These are phyloP conservation scores for Phytophthora crassamura DNA, from an alignment of 352 stramenopile genomes.

Conservation along the genomic window DNA sequence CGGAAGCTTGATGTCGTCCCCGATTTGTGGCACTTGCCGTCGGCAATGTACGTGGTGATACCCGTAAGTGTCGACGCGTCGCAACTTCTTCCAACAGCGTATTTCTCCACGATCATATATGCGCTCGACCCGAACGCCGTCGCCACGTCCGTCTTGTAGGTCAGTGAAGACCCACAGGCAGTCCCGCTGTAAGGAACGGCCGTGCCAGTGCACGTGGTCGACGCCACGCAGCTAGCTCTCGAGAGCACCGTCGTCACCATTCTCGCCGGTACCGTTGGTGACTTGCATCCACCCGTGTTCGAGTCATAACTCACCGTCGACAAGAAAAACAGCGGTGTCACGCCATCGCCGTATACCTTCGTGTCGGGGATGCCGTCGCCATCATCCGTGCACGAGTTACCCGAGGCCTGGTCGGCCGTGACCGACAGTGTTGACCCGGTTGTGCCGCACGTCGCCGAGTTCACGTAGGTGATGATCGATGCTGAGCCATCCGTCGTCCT, in stretches of 20 bases:
- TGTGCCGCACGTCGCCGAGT: background rate
- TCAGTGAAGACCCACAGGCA: too few species aligned
- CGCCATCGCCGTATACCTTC: conserved; percentile 5
- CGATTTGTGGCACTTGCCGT: too few species aligned
- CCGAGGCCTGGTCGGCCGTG: background rate
- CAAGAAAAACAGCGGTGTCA: background rate
- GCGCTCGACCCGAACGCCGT: too few species aligned
- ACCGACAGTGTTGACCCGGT: background rate
- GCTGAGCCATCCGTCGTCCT: background rate
- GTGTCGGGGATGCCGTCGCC: background rate
- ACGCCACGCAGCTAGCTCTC: too few species aligned
- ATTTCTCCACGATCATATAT: too few species aligned
- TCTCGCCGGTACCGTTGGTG: conserved; percentile 1
- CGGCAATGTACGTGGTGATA: too few species aligned
- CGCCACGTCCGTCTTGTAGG: background rate
- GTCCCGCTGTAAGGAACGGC: too few species aligned
- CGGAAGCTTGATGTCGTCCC: background rate
- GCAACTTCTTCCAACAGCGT: too few species aligned
- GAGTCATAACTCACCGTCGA: conserved; percentile 3
- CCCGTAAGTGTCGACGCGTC: too few species aligned
- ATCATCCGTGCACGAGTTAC: conserved; percentile 1
- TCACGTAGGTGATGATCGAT: background rate
- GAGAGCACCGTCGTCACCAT: background rate
- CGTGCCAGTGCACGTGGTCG: too few species aligned
- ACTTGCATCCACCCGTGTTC: background rate